Percentiles rank a stretch among this genome's conserved stretches.
phyloP scores from a whole-genome alignment of 1,139 yeast genomes.

The Pichia kudriavzevii region DNA sequence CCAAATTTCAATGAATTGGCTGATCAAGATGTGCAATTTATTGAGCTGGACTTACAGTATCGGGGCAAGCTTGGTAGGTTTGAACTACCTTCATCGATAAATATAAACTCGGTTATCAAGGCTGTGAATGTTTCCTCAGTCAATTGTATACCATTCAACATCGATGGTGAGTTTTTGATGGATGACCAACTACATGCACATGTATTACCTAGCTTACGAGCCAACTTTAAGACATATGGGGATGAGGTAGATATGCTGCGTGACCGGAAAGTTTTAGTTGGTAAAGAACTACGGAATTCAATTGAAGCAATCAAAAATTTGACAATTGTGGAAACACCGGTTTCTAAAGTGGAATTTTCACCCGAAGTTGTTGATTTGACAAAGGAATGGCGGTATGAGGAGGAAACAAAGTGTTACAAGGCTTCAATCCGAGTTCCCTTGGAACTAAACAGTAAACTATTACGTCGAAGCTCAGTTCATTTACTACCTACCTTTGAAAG shows the following conservation, averaged over 20 bases:
- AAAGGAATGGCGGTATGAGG: slow-evolving; percentile 8
- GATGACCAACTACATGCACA: slow-evolving; percentile 9
- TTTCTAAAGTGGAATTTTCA: slow-evolving; percentile 8
- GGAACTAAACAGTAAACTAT: slow-evolving; percentile 4
- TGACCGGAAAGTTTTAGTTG: slow-evolving; percentile 8
- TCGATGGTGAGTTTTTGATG: slow-evolving; percentile 17
- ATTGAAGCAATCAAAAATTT: slow-evolving; percentile 9
- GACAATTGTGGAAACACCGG: slow-evolving; percentile 6
- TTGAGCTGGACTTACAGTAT: too few species aligned
- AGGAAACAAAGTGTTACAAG: neutral
- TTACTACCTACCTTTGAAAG: slow-evolving; percentile 11
- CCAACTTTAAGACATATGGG: slow-evolving; percentile 7
- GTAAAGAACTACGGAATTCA: slow-evolving; percentile 4
- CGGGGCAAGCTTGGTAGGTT: neutral
- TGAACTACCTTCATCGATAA: slow-evolving; percentile 13
- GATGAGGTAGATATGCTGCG: slow-evolving; percentile 4
- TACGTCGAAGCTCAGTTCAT: slow-evolving; percentile 3
- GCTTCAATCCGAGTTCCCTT: slow-evolving; percentile 6
- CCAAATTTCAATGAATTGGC: too few species aligned
- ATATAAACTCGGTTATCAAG: slow-evolving; percentile 9
- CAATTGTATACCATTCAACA: slow-evolving; percentile 16
- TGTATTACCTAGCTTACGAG: slow-evolving; percentile 10
- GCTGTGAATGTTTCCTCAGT: slow-evolving; percentile 14
- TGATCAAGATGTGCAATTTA: too few species aligned
- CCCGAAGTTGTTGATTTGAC: slow-evolving; percentile 5